Conservation (phyloP, 768 basidiomycete species). For the Chalciporus piperatus region DNA sequence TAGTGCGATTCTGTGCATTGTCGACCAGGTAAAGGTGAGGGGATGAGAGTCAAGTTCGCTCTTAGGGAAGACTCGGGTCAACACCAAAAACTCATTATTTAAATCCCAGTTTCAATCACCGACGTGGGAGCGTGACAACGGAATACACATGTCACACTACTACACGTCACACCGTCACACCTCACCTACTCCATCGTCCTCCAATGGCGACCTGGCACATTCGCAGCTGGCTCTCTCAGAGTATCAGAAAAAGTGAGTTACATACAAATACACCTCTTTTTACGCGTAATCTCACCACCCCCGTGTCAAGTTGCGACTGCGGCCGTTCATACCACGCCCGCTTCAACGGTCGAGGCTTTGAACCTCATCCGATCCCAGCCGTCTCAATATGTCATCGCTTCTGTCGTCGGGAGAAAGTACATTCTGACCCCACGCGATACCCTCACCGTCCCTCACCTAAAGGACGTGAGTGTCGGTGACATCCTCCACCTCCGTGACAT, state of each 20-base stretch:
- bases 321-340: constrained; percentile 34
- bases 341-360: constrained; percentile 61
- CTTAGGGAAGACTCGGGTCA: constrained; percentile 33
- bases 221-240: constrained; percentile 26
- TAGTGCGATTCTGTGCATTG: constrained; percentile 84
- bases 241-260: constrained; percentile 22
- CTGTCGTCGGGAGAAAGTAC: constrained; percentile 83
- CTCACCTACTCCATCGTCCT: neutral
- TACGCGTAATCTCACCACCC: constrained; percentile 1
- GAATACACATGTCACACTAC: constrained; percentile 5
- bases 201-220: constrained; percentile 18
- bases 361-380: constrained; percentile 87
- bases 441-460: constrained; percentile 90
- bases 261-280: neutral
- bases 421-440: constrained; percentile 88
- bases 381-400: constrained; percentile 87
- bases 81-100: constrained; percentile 33
- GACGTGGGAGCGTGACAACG: constrained; percentile 9
- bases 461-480: constrained; percentile 83
- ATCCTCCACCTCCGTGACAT: constrained; percentile 79
- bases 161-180: constrained; percentile 11
- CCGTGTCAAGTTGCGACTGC: constrained; percentile 20
- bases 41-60: constrained; percentile 37
- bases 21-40: constrained; percentile 44
- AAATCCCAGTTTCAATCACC: constrained; percentile 28